Base-by-base conservation (phyloP, 257 asterid species). In the Anisodus tanguticus region DNA sequence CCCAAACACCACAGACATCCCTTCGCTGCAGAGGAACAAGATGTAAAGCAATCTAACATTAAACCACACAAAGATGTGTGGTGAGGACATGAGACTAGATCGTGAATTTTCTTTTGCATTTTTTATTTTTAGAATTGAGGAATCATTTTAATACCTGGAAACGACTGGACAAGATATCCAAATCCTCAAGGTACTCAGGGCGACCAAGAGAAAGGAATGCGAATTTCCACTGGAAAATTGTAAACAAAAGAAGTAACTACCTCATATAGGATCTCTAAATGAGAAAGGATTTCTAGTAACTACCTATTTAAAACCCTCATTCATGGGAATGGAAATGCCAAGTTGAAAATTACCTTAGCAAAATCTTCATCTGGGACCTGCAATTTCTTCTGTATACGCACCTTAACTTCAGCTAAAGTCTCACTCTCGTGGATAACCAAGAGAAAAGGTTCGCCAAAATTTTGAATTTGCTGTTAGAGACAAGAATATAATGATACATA, bases 381-480 rank as follows among this genome's bases (percentile, higher is more conserved):
- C 83, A 92, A 88, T 85, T 88, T 92, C 85, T 89, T 90, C 87
- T 92, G 93, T 31, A 90, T 45, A 59, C 90, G 92, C 80, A 51
- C 63, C 88, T 85, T 92, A 82, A 92, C 82, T 39, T 89, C 83
- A 80, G 93, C 87, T 85, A 92, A 86, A 16, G 59, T 86, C 83
- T 92, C 95, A 62, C 84, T 89, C 84, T 87, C 91, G 6, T 79
- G 92, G 84, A 92, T 88, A 84, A 84, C 91, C 88, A 90, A 68
- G 71, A 92, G 84, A 83, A 92, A 92, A 16, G 95, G 95, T 67
- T 90, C 90, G 17, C 93, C 93, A 58, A 92, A 92, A 86, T 92
- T 89, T 55, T 90, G 89, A 69, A 92, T 85, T 83, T 89, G 88
- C 95, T 90, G 76, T 69, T 69, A 68, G 53, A 68, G 77, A 39